phyloP scores from a whole-genome alignment of 208 protist genomes.

The Endotrypanum monterogeii region DNA sequence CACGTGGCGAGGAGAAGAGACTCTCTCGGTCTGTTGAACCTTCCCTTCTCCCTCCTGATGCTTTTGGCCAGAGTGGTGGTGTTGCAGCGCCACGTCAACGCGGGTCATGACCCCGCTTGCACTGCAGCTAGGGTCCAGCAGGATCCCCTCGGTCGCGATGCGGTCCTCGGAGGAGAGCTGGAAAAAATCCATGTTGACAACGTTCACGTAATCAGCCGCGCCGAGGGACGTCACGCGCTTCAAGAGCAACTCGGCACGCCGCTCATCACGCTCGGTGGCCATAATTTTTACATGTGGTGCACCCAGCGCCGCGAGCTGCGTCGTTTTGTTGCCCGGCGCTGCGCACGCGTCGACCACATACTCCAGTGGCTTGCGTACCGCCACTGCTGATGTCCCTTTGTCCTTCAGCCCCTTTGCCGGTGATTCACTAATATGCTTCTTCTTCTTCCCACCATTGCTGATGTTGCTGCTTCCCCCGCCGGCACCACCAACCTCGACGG shows the following conservation, averaged over 20 bases:
- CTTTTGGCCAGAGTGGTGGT: constrained; percentile 31
- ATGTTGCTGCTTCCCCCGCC: not conserved
- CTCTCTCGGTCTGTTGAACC: not conserved
- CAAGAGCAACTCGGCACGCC: constrained; percentile 65
- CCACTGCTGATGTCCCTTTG: not conserved
- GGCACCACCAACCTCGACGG: constrained; percentile 12
- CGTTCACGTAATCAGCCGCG: constrained; percentile 75
- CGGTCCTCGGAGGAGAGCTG: constrained; percentile 74
- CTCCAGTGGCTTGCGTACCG: constrained; percentile 49
- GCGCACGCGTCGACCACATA: constrained; percentile 92
- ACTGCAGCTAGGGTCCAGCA: constrained; percentile 93
- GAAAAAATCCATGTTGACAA: constrained; percentile 89
- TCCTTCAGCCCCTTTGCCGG: not conserved
- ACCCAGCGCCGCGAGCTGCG: constrained; percentile 81
- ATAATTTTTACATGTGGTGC: constrained; percentile 74
- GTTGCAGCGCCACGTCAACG: constrained; percentile 77
- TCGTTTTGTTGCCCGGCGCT: constrained; percentile 94
- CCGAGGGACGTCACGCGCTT: constrained; percentile 68
- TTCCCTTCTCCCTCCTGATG: constrained; percentile 15
- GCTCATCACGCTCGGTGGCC: constrained; percentile 84
- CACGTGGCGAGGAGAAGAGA: not conserved
- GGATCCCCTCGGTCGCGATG: constrained; percentile 76
- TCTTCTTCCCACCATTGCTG: not conserved
- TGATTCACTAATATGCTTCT: not conserved
- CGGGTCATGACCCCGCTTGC: constrained; percentile 88